phyloP scores from a whole-genome alignment of 2,329 filamentous ascomycete genomes.

The Calonectria hongkongensis region DNA sequence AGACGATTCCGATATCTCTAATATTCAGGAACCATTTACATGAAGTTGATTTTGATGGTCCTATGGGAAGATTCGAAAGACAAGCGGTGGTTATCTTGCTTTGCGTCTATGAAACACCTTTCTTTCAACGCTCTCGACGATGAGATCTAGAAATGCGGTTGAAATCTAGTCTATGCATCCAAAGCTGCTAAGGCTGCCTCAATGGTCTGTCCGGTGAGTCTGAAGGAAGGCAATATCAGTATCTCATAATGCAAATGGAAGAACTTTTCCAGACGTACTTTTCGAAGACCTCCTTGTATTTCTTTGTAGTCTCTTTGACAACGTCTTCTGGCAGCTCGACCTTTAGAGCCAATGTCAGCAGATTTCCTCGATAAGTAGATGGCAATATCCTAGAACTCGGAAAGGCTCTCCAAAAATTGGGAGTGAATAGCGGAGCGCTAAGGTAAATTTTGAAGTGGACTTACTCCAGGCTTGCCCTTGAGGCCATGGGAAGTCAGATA shows the following conservation, averaged over 20 bases:
- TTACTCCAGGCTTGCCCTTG: conserved; percentile 55
- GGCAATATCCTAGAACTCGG: not conserved
- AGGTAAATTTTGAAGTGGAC: not conserved
- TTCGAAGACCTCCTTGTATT: conserved; percentile 34
- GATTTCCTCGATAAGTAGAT: not conserved
- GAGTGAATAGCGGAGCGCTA: not conserved
- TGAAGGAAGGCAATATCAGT: not conserved
- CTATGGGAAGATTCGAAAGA: no score
- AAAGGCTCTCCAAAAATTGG: not conserved
- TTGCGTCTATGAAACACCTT: no score
- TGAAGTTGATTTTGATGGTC: no score
- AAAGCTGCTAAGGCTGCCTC: conserved; percentile 20
- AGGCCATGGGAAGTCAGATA: conserved; percentile 84
- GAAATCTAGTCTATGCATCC: not conserved
- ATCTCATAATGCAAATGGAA: not conserved
- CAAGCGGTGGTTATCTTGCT: no score
- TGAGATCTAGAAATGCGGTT: not conserved
- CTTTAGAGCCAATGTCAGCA: not conserved
- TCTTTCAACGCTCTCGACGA: no score
- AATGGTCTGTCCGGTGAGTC: conserved; percentile 21
- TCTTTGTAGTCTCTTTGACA: conserved; percentile 75
- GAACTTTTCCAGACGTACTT: not conserved
- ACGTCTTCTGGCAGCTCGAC: conserved; percentile 83
- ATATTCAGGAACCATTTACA: no score
- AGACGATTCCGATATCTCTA: no score